Evolutionary conservation across 495 filamentous ascomycete species (phyloP), one percentile per base, ranked within the genome.

Genomic region (Aspergillus ellipticus): DNA sequence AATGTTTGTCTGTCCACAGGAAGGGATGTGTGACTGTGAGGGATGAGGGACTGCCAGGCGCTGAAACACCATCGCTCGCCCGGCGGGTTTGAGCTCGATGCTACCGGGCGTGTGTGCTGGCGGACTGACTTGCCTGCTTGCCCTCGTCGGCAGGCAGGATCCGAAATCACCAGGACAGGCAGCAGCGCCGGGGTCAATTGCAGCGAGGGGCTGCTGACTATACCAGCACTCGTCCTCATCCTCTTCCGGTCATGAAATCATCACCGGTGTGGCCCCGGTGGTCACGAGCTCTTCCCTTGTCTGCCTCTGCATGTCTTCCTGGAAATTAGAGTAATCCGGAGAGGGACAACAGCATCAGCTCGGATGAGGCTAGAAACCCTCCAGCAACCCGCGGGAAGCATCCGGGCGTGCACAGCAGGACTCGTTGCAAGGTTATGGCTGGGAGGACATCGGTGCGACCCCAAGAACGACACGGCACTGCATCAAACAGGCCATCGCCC

Each of bases 361-460:
- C 5, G 35, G n/a, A n/a, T n/a, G 13, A 48, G 16, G 45, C 22
- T 39, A 15, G 13, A 48, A 16, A 48, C 45, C 45, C 16, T 48
- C 45, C 45, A 28, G 45, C 28, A 24, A 10, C 24, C 45, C 5
- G 24, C 45, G 22, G 45, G 45, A 28, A 16, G 22, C 45, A 48
- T 48, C 45, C 45, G 45, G 24, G 16, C 45, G 24, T 28, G 28
- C 45, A 48, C 45, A 16, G 45, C 45, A 48, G 45, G 22, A 28
- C 13, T 39, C n/a, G n/a, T 39, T 39, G 35, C 35, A 9, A n/a
- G 35, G 35, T 15, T 39, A 39, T 39, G n/a, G 35, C 35, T 39
- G 35, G 35, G 35, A 39, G 35, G 11, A 9, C 35, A n/a, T 39
- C 11, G 13, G 11, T 13, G 13, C 35, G 35, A 39, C 7, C 4